Conservation (phyloP, 2,329 filamentous ascomycete species). For the Apiospora sp. region DNA sequence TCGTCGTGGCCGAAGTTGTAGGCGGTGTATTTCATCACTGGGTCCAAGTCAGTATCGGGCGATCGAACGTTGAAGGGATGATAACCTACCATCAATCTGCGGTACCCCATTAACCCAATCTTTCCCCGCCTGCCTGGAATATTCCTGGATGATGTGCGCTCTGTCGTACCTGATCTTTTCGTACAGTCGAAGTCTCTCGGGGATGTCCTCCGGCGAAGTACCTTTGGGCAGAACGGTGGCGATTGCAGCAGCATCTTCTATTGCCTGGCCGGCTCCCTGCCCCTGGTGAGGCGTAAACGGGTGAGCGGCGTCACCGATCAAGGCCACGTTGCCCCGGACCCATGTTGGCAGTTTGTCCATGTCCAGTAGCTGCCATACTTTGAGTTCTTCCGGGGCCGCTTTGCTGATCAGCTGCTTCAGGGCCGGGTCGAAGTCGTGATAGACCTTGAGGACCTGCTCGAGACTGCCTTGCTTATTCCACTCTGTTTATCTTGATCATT, state of each 20-base stretch:
- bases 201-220: constrained; percentile 53
- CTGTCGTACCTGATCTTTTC: constrained; percentile 64
- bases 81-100: constrained; percentile 50
- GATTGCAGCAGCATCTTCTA: constrained; percentile 71
- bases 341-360: constrained; percentile 60
- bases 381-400: constrained; percentile 54
- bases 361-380: constrained; percentile 68
- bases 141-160: constrained; percentile 64
- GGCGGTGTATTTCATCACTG: constrained; percentile 50
- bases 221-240: constrained; percentile 61
- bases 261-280: constrained; percentile 62
- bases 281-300: constrained; percentile 65
- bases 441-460: constrained; percentile 48
- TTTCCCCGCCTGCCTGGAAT: constrained; percentile 59
- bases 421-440: constrained; percentile 51
- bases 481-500: constrained; percentile 37
- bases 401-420: constrained; percentile 51
- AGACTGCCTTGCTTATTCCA: constrained; percentile 50
- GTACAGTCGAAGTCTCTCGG: constrained; percentile 65
- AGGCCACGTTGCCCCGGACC: constrained; percentile 34
- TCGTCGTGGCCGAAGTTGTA: constrained; percentile 68
- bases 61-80: not conserved
- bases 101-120: constrained; percentile 51
- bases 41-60: not conserved
- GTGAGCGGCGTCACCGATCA: constrained; percentile 56